Percentiles rank a stretch among this genome's conserved stretches.
These are phyloP conservation scores for Bothriochloa decipiens DNA, from an alignment of 176 grass and related monocot genomes.

Conservation along the genomic window DNA sequence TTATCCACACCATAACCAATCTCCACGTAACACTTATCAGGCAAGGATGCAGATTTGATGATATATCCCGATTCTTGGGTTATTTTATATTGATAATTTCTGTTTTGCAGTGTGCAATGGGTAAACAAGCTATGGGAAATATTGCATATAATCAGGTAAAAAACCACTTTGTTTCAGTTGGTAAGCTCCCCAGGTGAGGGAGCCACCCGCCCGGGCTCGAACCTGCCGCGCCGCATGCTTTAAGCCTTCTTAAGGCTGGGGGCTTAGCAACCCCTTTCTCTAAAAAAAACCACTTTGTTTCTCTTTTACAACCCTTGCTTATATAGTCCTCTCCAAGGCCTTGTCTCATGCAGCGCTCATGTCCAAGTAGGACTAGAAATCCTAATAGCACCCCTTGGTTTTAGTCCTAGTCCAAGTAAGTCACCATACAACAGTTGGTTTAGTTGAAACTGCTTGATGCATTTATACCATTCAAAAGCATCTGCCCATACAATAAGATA, in stretches of 20 bases:
- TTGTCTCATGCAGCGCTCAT: background rate
- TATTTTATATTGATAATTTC: slow-evolving; percentile 25
- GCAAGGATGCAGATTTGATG: slow-evolving; percentile 45
- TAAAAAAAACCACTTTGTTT: too few relatives aligned
- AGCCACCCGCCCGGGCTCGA: too few relatives aligned
- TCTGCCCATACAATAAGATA: background rate
- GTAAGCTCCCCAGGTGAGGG: too few relatives aligned
- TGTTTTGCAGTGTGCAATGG: slow-evolving; percentile 89
- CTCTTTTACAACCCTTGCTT: slow-evolving; percentile 15
- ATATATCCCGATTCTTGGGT: slow-evolving; percentile 11
- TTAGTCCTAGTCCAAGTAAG: too few relatives aligned
- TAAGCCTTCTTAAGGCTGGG: too few relatives aligned
- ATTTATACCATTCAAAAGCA: slow-evolving; percentile 29
- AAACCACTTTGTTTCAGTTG: slow-evolving; percentile 3
- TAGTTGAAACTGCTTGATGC: slow-evolving; percentile 5
- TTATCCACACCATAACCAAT: slow-evolving; percentile 98
- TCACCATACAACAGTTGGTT: background rate
- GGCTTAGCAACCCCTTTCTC: too few relatives aligned
- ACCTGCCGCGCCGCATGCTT: too few relatives aligned
- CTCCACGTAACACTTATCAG: slow-evolving; percentile 98
- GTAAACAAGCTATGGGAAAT: slow-evolving; percentile 99
- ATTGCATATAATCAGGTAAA: slow-evolving; percentile 95
- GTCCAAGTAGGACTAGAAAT: background rate
- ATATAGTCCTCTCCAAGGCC: slow-evolving; percentile 6
- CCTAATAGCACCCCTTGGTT: background rate